Base-by-base conservation (phyloP, 768 basidiomycete genomes). In the Terana coerulea region DNA sequence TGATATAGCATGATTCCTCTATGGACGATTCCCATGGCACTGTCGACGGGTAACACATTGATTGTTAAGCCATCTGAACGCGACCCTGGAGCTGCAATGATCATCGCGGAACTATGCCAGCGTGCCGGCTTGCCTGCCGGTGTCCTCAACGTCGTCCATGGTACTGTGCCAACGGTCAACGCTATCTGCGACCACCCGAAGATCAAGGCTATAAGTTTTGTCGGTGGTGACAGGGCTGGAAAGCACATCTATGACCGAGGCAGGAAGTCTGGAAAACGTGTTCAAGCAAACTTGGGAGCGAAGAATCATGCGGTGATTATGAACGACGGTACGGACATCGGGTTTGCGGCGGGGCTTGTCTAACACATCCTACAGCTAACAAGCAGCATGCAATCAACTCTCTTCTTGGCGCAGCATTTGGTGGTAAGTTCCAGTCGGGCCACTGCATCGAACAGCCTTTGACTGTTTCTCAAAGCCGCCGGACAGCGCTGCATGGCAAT, bases 401-500 rank as follows among this genome's bases (percentile, higher is more conserved):
- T 0, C 83, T 98, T 46, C 73, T 92, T 45, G 95, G 95, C 12
- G 94, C 95, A 35, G 95, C 93, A 4, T 98, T 97, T 58, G 95
- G 95, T 49, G 86, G 86, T 87, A 62, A 59, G 74, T 53, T 25
- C 17, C 11, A 29, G 6, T 33, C 42, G 21, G 53, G 26, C 56
- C 34, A 68, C 63, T 49, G n/a, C 58, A 49, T 6, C 57, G 63
- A 6, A 21, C n/a, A 33, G 53, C 15, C 60, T n/a, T n/a, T 64
- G 17, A 65, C 64, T 49, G 29, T 24, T 21, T 65, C 55, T 34
- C 56, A n/a, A 63, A 80, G 95, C 95, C 57, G 95, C 95, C 26
- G 95, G 95, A 11, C 95, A 98, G 67, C 81, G 97, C 51, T 98
- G 95, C 72, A 98, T 97, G 95, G 95, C 93, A 11, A 72, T 95